Evolutionary conservation across 192 early-diverging fungal genomes (phyloP).

Genomic region (Diversispora epigaea): DNA sequence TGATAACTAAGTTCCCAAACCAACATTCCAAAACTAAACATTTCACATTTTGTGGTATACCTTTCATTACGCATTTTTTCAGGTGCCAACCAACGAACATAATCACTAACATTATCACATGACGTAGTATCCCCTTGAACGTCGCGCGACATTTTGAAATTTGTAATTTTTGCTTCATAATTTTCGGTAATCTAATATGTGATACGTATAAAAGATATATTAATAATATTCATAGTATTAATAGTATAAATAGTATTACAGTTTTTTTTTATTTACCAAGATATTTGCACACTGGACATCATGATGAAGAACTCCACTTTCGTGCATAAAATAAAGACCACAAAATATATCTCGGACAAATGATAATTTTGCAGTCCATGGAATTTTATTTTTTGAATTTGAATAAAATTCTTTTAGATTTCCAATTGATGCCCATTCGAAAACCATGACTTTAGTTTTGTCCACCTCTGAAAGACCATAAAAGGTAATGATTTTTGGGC

Average conservation of each 20-base stretch:
- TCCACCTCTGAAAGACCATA: neutral
- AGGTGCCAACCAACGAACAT: neutral
- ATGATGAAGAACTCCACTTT: neutral
- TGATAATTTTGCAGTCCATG: neutral
- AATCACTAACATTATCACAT: neutral
- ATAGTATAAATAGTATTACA: neutral
- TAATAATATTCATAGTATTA: neutral
- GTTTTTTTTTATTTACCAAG: neutral
- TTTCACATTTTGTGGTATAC: neutral
- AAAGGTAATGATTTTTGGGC: neutral
- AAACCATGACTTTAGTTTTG: neutral
- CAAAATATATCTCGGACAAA: neutral
- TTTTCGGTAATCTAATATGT: neutral
- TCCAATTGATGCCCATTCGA: slow-evolving; percentile 10
- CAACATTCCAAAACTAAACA: neutral
- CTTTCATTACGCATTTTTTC: neutral
- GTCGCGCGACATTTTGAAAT: neutral
- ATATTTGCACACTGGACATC: neutral
- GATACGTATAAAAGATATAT: neutral
- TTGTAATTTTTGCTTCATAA: neutral
- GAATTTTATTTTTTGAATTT: neutral
- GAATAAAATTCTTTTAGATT: neutral
- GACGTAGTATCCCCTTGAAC: neutral
- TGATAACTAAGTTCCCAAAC: neutral
- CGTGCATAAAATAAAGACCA: neutral